Evolutionary conservation across 805 yeast genomes (phyloP).

Genomic region (Hanseniaspora opuntiae): DNA sequence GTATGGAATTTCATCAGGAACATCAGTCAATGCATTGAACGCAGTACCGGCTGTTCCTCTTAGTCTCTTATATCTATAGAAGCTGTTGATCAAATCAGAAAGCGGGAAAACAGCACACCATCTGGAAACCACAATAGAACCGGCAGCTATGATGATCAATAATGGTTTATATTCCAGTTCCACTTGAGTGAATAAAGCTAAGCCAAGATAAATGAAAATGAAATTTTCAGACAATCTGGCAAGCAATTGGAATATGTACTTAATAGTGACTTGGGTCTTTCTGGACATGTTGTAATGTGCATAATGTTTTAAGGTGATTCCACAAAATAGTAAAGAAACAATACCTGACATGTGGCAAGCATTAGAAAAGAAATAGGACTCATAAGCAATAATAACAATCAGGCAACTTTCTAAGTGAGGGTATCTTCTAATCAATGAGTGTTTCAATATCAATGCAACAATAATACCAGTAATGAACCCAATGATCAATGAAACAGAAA

Average conservation of each 20-base stretch:
- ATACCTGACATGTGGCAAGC: slow-evolving; percentile 99
- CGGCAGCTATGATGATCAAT: slow-evolving; percentile 75
- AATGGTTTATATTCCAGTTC: slow-evolving; percentile 89
- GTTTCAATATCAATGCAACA: slow-evolving; percentile 80
- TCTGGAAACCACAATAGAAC: slow-evolving; percentile 84
- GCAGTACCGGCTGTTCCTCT: slow-evolving; percentile 19
- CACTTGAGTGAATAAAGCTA: slow-evolving; percentile 90
- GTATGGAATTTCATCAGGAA: slow-evolving; percentile 82
- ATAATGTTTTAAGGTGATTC: slow-evolving; percentile 90
- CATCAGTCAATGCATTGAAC: slow-evolving; percentile 15
- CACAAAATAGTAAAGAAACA: slow-evolving; percentile 86
- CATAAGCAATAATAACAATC: slow-evolving; percentile 81
- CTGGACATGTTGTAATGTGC: slow-evolving; percentile 96
- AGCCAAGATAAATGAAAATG: slow-evolving; percentile 86
- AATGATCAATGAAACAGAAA: slow-evolving; percentile 76
- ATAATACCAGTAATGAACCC: slow-evolving; percentile 80
- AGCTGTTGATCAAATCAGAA: slow-evolving; percentile 70
- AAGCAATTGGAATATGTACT: slow-evolving; percentile 81
- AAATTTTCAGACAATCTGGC: slow-evolving; percentile 95
- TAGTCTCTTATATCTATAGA: slow-evolving; percentile 43
- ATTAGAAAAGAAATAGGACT: slow-evolving; percentile 90
- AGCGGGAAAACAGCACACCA: slow-evolving; percentile 97
- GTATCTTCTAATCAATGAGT: slow-evolving; percentile 80
- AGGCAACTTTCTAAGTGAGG: slow-evolving; percentile 96
- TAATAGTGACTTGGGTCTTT: slow-evolving; percentile 90